These are phyloP conservation scores for Naganishia onofrii DNA, from an alignment of 768 basidiomycete genomes.

Conservation along the genomic window DNA sequence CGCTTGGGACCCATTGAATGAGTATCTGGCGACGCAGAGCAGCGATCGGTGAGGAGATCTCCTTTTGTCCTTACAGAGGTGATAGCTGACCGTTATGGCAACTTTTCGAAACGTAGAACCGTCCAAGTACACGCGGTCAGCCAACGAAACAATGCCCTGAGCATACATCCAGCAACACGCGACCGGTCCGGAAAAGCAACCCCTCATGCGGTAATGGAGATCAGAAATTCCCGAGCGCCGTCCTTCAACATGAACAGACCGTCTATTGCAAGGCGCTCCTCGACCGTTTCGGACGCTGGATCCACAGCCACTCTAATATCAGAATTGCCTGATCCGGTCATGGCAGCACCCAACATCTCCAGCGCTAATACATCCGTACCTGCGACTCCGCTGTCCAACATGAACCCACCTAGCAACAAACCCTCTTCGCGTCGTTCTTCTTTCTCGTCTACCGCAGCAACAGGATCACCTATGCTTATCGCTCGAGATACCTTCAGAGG, in stretches of 20 bases:
- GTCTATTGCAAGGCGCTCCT: slow-evolving; percentile 65
- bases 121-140: slow-evolving; percentile 90
- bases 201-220: slow-evolving; percentile 43
- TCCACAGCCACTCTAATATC: slow-evolving; percentile 58
- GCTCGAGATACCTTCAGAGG: slow-evolving; percentile 40
- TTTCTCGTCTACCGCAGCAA: slow-evolving; percentile 48
- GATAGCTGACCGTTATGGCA: neutral
- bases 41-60: slow-evolving; percentile 65
- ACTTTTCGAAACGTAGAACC: slow-evolving; percentile 54
- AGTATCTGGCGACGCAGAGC: slow-evolving; percentile 95
- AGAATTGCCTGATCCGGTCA: slow-evolving; percentile 61
- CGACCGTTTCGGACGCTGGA: slow-evolving; percentile 74
- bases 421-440: slow-evolving; percentile 47
- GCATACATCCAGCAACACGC: slow-evolving; percentile 85
- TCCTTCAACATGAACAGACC: slow-evolving; percentile 47
- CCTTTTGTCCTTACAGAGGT: neutral
- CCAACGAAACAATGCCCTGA: slow-evolving; percentile 73
- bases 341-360: slow-evolving; percentile 38
- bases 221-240: slow-evolving; percentile 50
- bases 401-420: slow-evolving; percentile 48
- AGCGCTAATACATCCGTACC: slow-evolving; percentile 32
- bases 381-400: slow-evolving; percentile 44
- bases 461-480: slow-evolving; percentile 40
- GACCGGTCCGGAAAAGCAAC: slow-evolving; percentile 68
- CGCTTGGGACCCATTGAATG: slow-evolving; percentile 96